Percentiles rank a stretch among this genome's conserved stretches.
These are phyloP conservation scores for Boletus reticuloceps DNA, from an alignment of 768 basidiomycete genomes.

Conservation along the genomic window DNA sequence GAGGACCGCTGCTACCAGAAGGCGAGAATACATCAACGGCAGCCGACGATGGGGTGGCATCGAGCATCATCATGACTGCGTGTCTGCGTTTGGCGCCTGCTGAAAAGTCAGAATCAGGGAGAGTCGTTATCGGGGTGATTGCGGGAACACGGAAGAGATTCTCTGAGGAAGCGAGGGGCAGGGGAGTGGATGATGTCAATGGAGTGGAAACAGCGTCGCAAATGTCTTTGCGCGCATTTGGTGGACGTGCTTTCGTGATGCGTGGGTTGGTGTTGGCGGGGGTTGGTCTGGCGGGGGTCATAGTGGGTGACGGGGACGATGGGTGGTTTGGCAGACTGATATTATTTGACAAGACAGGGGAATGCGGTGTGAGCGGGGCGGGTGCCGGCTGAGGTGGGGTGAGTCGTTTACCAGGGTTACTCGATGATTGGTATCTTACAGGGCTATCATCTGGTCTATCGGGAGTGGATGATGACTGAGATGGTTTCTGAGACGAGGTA, in stretches of 20 bases:
- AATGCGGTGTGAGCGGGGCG: constrained; percentile 33
- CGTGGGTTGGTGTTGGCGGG: constrained; percentile 19
- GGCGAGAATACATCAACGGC: constrained; percentile 38
- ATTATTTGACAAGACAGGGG: constrained; percentile 22
- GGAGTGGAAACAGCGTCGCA: constrained; percentile 16
- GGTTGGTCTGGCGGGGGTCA: constrained; percentile 16
- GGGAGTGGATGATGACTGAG: constrained; percentile 12
- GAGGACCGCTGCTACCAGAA: constrained; percentile 31
- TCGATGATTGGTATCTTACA: constrained; percentile 30
- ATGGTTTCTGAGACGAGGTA: constrained; percentile 16
- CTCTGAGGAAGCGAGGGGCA: constrained; percentile 29
- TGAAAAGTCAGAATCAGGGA: constrained; percentile 36
- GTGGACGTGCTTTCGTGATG: constrained; percentile 28
- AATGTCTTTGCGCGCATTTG: constrained; percentile 28
- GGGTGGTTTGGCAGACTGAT: constrained; percentile 17
- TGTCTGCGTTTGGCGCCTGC: constrained; percentile 73
- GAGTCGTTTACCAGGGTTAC: background rate
- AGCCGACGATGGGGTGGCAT: constrained; percentile 44
- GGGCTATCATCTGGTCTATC: constrained; percentile 18
- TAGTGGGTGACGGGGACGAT: constrained; percentile 29
- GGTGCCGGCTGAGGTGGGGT: constrained; percentile 13
- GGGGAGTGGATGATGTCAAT: constrained; percentile 14
- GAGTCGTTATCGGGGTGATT: constrained; percentile 28
- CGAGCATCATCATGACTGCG: constrained; percentile 76
- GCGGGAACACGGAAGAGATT: constrained; percentile 27